These are phyloP conservation scores for Deinandra increscens DNA, from an alignment of 129 eudicot species.

Conservation along the genomic window DNA sequence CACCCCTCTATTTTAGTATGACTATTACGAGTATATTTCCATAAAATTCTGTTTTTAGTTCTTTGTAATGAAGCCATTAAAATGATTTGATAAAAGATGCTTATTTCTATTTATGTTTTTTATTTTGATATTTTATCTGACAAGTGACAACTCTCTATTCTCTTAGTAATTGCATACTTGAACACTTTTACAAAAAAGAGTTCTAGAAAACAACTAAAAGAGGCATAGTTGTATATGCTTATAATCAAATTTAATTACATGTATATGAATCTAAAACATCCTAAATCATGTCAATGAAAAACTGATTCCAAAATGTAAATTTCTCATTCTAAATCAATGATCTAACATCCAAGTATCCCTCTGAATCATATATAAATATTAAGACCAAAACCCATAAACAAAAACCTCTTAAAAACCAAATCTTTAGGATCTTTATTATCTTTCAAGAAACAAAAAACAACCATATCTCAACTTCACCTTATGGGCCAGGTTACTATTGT, in stretches of 20 bases:
- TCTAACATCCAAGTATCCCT: constrained; percentile 18
- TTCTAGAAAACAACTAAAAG: neutral
- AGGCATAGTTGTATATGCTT: too few species aligned
- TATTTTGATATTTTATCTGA: too few species aligned
- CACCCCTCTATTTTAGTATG: too few species aligned
- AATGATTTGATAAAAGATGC: too few species aligned
- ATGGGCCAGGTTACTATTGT: neutral
- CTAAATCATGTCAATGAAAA: neutral
- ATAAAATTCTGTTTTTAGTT: too few species aligned
- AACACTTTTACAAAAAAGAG: too few species aligned
- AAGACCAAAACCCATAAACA: constrained; percentile 15
- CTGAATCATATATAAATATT: constrained; percentile 3
- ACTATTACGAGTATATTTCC: too few species aligned
- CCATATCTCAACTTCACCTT: neutral
- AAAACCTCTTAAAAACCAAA: constrained; percentile 4
- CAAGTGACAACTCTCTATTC: too few species aligned
- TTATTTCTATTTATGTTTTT: too few species aligned
- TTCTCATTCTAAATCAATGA: constrained; percentile 12
- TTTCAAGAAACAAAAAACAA: neutral
- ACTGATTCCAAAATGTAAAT: neutral
- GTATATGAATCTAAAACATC: neutral
- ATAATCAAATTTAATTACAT: neutral
- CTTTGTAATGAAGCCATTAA: too few species aligned
- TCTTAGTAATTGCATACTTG: too few species aligned
- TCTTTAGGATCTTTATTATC: constrained; percentile 25